Conservation (phyloP, 192 early-diverging fungal species). For the Coemansia sp. region DNA sequence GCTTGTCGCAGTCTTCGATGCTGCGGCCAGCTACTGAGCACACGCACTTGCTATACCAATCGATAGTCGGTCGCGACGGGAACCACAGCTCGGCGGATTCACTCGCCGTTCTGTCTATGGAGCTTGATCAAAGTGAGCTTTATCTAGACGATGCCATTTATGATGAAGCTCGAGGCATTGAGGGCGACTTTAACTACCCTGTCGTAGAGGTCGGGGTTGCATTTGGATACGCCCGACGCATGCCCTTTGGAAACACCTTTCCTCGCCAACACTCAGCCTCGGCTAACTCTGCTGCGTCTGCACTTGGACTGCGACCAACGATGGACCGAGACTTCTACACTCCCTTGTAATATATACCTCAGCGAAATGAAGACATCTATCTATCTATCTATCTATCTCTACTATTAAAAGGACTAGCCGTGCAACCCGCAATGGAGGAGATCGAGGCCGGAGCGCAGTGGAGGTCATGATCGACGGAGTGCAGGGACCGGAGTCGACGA, state of each 20-base stretch:
- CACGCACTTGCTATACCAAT: slow-evolving; percentile 16
- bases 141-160: slow-evolving; percentile 37
- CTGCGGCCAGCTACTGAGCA: slow-evolving; percentile 27
- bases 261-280: neutral
- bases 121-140: slow-evolving; percentile 16
- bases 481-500: too few relatives aligned
- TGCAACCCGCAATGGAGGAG: too few relatives aligned
- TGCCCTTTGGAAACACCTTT: slow-evolving; percentile 32
- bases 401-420: too few relatives aligned
- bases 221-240: slow-evolving; percentile 42
- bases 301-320: neutral
- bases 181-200: slow-evolving; percentile 54
- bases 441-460: too few relatives aligned
- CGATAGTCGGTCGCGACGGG: neutral
- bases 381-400: too few relatives aligned
- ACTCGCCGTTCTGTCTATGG: slow-evolving; percentile 44
- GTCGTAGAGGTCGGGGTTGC: slow-evolving; percentile 53
- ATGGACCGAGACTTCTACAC: neutral
- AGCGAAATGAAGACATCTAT: neutral
- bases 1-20: neutral
- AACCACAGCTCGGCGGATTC: neutral
- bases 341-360: neutral
- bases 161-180: slow-evolving; percentile 39
- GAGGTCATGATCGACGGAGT: too few relatives aligned
- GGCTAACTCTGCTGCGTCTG: neutral